Evolutionary conservation across 257 asterid species (phyloP), one percentile per base, ranked within the genome.

Genomic region (Solanum chmielewskii): DNA sequence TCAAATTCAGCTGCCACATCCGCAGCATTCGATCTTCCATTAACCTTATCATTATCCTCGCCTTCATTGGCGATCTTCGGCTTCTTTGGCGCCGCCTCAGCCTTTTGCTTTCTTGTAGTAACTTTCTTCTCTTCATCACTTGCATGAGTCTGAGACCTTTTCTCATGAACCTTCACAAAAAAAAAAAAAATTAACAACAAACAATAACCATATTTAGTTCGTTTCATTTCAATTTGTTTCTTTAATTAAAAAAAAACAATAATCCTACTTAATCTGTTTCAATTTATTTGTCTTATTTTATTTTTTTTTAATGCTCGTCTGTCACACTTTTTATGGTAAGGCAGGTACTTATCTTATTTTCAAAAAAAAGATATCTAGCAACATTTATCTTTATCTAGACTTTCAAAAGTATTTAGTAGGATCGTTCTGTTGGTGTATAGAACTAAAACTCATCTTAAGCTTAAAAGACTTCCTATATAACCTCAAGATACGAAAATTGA

Each of bases 21-120:
- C 4, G 90, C 92, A 14, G 87, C 92, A 2, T 89, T 91, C 29
- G 88, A 94, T 13, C 52, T 86, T 2, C 81, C 89, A 11, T 88
- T 62, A 31, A 81, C 91, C 11, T 92, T 70, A 8, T 87, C 90
- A 13, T 13, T 88, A 6, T 86, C 90, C 2, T 87, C 89, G 18
- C 66, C 86, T 33, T 33, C 77, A 3, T 16, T 35, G 7, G 41
- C 4, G 3, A 87, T 83, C 88, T 93, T 94, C 2, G 92, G 88
- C 90, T 93, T 95, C 89, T 96, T 96, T 0, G 94, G 93, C 60
- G 82, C 92, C 1, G 85, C 80, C 39, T 91, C 97, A 2, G 96
- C 94, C 89, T 95, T 96, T 37, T 95, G 98, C 90, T 96, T 97
- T 93, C 97, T 92, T 25, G 98, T 95, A 9, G 97, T 92, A 9